Percentiles rank a stretch among this genome's conserved stretches.
Evolutionary conservation across 1,284 basidiomycete genomes (phyloP).

Genomic region (Moesziomyces aphidis): DNA sequence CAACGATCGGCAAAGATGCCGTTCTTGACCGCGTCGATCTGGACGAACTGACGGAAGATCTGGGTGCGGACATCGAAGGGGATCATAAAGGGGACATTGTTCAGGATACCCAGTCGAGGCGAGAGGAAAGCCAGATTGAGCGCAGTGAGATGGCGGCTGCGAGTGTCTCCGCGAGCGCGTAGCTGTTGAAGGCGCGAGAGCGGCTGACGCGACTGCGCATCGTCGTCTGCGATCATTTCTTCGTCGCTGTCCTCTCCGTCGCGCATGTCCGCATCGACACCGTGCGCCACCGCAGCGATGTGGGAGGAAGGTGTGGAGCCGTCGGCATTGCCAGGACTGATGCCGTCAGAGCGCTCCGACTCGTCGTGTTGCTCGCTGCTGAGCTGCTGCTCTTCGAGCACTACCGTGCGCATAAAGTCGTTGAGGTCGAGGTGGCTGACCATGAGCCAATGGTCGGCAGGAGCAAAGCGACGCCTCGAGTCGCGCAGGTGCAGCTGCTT

Average conservation of each 20-base stretch:
- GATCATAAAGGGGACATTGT: conserved; percentile 96
- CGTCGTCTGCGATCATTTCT: conserved; percentile 8
- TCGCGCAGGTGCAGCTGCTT: conserved; percentile 64
- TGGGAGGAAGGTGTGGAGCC: background rate
- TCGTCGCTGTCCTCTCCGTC: conserved; percentile 1
- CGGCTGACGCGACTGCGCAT: conserved; percentile 9
- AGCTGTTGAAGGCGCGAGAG: conserved; percentile 26
- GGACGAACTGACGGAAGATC: conserved; percentile 75
- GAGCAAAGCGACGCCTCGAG: conserved; percentile 48
- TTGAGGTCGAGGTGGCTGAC: conserved; percentile 76
- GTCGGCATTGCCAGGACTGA: background rate
- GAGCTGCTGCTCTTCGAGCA: conserved; percentile 69
- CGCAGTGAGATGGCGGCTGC: conserved; percentile 65
- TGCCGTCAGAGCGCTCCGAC: conserved; percentile 1
- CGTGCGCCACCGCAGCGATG: background rate
- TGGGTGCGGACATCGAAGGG: conserved; percentile 90
- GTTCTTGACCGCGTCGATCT: conserved; percentile 47
- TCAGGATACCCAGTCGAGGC: conserved; percentile 88
- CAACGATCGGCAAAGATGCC: conserved; percentile 23
- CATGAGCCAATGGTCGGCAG: conserved; percentile 85
- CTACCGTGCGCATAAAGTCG: conserved; percentile 90
- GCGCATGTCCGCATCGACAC: conserved; percentile 10
- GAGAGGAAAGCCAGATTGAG: conserved; percentile 80
- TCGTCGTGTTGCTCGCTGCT: conserved; percentile 36
- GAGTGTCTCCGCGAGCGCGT: conserved; percentile 22